Evolutionary conservation across 768 basidiomycete genomes (phyloP).

Genomic region (Phanerochaete carnosa): DNA sequence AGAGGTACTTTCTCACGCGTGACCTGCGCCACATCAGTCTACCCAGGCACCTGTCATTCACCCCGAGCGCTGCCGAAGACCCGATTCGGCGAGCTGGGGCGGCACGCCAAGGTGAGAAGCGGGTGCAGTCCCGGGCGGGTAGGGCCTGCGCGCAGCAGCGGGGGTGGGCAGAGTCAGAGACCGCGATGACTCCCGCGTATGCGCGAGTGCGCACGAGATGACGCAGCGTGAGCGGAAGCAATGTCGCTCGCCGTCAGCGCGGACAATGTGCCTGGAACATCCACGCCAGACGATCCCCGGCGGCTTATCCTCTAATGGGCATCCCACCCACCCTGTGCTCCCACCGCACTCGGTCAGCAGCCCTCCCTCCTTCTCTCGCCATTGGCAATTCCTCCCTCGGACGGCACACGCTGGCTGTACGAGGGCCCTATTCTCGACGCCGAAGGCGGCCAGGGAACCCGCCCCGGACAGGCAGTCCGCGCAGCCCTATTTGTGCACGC

Average conservation of each 20-base stretch:
- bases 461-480: neutral
- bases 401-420: neutral
- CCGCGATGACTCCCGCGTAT: neutral
- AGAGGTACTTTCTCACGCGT: constrained; percentile 12
- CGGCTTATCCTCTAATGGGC: constrained; percentile 1
- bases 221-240: constrained; percentile 1
- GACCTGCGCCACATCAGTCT: constrained; percentile 15
- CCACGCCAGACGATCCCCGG: neutral
- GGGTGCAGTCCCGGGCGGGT: neutral
- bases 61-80: neutral
- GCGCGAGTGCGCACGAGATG: neutral
- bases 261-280: neutral
- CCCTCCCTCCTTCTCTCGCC: neutral
- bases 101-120: neutral
- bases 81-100: neutral
- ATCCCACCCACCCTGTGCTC: neutral
- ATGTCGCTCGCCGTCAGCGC: neutral
- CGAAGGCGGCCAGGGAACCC: neutral
- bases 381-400: neutral
- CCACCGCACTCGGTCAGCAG: neutral
- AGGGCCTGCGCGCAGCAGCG: neutral
- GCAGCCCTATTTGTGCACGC: neutral
- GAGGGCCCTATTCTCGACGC: neutral
- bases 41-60: constrained; percentile 9
- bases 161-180: neutral